phyloP scores from a whole-genome alignment of 306 rosid species.

The Cucurbita pepo region DNA sequence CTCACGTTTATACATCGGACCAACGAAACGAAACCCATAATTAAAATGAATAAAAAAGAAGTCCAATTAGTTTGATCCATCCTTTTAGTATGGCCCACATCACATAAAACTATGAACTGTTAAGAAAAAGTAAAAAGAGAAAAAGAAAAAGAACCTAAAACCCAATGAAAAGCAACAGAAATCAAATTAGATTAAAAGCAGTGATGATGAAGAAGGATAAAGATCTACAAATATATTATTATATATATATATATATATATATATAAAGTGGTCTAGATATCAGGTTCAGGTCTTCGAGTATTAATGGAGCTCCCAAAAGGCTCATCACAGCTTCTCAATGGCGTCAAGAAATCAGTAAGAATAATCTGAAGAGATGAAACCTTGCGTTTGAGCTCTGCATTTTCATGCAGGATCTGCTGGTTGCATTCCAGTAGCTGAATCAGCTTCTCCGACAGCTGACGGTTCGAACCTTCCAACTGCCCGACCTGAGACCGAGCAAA shows the following conservation, averaged over 20 bases:
- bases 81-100: too few relatives aligned
- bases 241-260: neutral
- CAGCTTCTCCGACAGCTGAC: conserved; percentile 24
- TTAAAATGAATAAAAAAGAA: too few relatives aligned
- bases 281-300: neutral
- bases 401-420: conserved; percentile 29
- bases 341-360: conserved; percentile 15
- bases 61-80: too few relatives aligned
- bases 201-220: neutral
- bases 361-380: conserved; percentile 28
- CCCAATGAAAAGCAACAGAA: neutral
- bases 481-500: neutral
- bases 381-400: conserved; percentile 30
- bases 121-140: neutral
- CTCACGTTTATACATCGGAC: too few relatives aligned
- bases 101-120: too few relatives aligned
- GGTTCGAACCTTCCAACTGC: conserved; percentile 20
- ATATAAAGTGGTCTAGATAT: too few relatives aligned
- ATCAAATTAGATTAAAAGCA: neutral
- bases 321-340: conserved; percentile 10
- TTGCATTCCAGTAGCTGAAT: conserved; percentile 25
- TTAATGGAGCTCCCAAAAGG: conserved; percentile 1
- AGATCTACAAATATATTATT: neutral
- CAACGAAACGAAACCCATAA: too few relatives aligned
- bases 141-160: neutral